Base-by-base conservation (phyloP, 1,284 basidiomycete species). In the Cutaneotrichosporon cutaneum region DNA sequence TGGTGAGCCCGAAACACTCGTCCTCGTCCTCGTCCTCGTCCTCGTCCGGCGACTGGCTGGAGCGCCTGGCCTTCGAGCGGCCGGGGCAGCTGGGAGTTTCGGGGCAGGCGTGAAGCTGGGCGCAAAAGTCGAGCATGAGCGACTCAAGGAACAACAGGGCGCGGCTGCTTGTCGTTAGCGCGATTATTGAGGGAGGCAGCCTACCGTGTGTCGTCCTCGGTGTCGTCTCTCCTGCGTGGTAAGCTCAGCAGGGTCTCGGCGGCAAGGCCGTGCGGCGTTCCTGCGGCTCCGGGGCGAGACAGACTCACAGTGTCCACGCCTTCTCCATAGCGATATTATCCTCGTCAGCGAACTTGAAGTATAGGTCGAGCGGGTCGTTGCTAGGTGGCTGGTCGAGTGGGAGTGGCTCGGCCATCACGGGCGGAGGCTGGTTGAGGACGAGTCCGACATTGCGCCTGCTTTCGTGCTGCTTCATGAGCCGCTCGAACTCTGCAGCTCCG, bases 91-190 rank as follows among this genome's bases (percentile, higher is more conserved):
- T 18, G 4, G 18, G n/a, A 32, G 18, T 8, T 5, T 18, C 11
- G 13, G 18, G 27, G 16, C 48, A 30, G 14, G 48, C 0, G 10
- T 59, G 42, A 4, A 69, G 56, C 51, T 70, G 67, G 3, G 16
- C n/a, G 47, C 68, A 62, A n/a, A 69, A 64, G 58, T 55, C 30
- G 9, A 54, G 24, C n/a, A 57, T 21, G 32, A 69, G 58, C 1
- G 63, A 60, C 52, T 67, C 69, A 44, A 71, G 65, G 54, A 64
- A 71, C 16, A n/a, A 24, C 16, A 68, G 36, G 11, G 66, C 64
- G 56, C 60, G 59, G 18, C 14, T 36, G 22, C 68, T 69, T 52
- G 16, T 14, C 52, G 35, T 56, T 10, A 62, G 60, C 11, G 5
- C 27, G 33, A n/a, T 14, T 1, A 16, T 8, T 33, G 5, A 9